These are phyloP conservation scores for Pseudogymnoascus sp. DNA, from an alignment of 2,329 filamentous ascomycete species.

Conservation along the genomic window DNA sequence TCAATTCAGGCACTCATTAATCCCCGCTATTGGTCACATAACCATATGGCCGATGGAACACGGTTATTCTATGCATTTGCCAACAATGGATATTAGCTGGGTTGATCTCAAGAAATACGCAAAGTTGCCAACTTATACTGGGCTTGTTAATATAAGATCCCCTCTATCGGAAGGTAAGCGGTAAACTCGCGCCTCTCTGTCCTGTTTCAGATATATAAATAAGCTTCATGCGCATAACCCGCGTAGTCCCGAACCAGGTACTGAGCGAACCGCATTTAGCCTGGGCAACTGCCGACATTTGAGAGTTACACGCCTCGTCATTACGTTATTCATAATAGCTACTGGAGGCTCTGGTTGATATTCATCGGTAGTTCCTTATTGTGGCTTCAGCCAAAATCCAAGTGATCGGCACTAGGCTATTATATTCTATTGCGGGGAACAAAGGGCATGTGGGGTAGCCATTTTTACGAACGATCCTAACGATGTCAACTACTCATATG, in stretches of 20 bases:
- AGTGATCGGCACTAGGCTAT: conserved; percentile 1
- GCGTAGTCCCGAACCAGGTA: background rate
- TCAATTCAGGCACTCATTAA: background rate
- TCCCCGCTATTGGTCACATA: background rate
- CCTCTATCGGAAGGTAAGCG: background rate
- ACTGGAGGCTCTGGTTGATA: background rate
- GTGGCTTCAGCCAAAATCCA: conserved; percentile 1
- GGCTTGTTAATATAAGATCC: background rate
- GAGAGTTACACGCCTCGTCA: background rate
- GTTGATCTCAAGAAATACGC: background rate
- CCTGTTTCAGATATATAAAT: conserved; percentile 2
- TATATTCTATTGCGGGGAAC: background rate
- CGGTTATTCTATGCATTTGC: background rate
- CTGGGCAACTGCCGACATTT: background rate
- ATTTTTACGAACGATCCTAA: background rate
- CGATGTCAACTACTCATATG: background rate
- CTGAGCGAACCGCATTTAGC: background rate
- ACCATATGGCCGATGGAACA: background rate
- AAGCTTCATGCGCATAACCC: background rate
- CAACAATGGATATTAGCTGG: background rate
- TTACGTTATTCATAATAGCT: background rate
- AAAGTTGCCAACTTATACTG: background rate
- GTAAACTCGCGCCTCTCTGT: background rate
- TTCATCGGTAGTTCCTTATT: background rate
- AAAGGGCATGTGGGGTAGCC: background rate